phyloP scores from a whole-genome alignment of 345 rosid genomes.

The Euphorbia peplus region DNA sequence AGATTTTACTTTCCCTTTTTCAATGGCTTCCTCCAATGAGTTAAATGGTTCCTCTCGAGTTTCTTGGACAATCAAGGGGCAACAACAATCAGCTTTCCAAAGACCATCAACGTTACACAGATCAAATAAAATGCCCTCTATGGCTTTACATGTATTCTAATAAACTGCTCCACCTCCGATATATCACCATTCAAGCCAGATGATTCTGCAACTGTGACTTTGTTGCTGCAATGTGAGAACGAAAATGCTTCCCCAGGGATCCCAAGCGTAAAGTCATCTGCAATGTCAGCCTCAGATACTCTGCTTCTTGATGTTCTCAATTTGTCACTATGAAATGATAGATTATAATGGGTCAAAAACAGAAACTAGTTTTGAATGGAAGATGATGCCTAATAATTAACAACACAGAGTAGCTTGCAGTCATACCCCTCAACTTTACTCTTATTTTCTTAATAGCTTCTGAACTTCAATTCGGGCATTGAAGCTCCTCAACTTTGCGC shows the following conservation, averaged over 20 bases:
- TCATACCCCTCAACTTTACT: too few relatives aligned
- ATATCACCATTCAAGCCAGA: slow-evolving; percentile 71
- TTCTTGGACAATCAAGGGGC: slow-evolving; percentile 3
- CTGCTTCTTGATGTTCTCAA: slow-evolving; percentile 62
- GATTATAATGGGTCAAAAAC: slow-evolving; percentile 6
- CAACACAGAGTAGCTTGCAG: too few relatives aligned
- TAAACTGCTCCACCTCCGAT: slow-evolving; percentile 61
- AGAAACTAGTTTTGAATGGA: background rate
- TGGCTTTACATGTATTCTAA: slow-evolving; percentile 66
- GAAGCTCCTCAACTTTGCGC: too few relatives aligned
- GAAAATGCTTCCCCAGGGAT: slow-evolving; percentile 61
- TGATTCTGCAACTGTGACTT: slow-evolving; percentile 66
- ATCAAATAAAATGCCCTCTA: slow-evolving; percentile 23
- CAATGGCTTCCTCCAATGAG: background rate
- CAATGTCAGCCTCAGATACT: slow-evolving; percentile 73
- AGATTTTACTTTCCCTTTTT: background rate
- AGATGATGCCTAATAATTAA: background rate
- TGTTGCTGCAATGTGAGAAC: slow-evolving; percentile 69
- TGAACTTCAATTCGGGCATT: too few relatives aligned
- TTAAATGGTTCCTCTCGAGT: background rate
- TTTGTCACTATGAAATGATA: slow-evolving; percentile 52
- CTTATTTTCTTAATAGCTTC: too few relatives aligned
- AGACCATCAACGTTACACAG: background rate
- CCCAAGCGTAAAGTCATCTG: slow-evolving; percentile 72
- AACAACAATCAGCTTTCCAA: background rate